A percentile compares a stretch with the other conserved stretches of the same genome.
Conservation (phyloP, 331 rosid genomes). For the Quercus phellos region DNA sequence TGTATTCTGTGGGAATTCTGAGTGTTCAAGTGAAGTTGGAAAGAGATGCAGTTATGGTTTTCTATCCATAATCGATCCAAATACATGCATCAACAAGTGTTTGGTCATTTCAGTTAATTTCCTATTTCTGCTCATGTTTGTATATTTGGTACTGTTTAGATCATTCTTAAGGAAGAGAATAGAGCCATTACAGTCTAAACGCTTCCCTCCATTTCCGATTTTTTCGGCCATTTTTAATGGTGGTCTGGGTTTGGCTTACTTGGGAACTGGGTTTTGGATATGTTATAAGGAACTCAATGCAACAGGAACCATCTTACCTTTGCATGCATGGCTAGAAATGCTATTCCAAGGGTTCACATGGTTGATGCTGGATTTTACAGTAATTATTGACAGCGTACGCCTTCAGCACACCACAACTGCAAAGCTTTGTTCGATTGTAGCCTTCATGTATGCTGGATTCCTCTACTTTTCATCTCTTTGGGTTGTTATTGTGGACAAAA, state of each 20-base stretch:
- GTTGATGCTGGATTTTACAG: conserved; percentile 12
- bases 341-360: conserved; percentile 21
- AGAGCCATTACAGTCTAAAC: background rate
- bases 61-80: conserved; percentile 3
- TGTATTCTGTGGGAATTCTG: conserved; percentile 9
- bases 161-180: background rate
- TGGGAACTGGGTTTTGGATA: conserved; percentile 20
- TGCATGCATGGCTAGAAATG: conserved; percentile 15
- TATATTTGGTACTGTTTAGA: background rate
- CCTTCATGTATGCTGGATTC: background rate
- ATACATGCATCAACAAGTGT: conserved; percentile 18
- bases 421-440: background rate
- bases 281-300: background rate
- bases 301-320: background rate
- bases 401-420: background rate
- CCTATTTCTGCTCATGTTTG: conserved; percentile 15
- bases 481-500: background rate
- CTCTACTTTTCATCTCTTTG: background rate
- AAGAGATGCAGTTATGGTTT: conserved; percentile 2
- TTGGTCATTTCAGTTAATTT: conserved; percentile 9
- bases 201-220: background rate
- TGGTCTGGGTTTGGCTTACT: conserved; percentile 21
- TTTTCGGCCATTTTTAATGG: conserved; percentile 8
- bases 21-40: background rate
- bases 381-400: background rate